Evolutionary conservation across 192 early-diverging fungal species (phyloP).

Genomic region (Backusella liffmaniae): DNA sequence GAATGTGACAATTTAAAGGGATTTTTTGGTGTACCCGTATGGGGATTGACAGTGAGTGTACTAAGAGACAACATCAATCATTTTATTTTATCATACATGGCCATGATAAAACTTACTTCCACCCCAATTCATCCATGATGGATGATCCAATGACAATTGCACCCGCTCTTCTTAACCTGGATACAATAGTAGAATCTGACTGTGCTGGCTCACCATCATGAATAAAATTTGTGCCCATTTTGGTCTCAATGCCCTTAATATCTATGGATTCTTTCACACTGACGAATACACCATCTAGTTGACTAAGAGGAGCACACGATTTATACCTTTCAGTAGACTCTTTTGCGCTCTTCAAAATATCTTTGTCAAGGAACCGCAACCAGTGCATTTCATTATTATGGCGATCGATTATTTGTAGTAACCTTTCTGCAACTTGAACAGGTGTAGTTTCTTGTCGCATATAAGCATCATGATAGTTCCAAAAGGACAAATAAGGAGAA

Average conservation of each 20-base stretch:
- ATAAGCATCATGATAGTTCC: slow-evolving; percentile 48
- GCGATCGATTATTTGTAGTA: slow-evolving; percentile 22
- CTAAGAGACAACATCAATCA: slow-evolving; percentile 6
- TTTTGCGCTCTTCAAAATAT: slow-evolving; percentile 48
- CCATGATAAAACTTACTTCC: slow-evolving; percentile 30
- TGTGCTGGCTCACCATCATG: slow-evolving; percentile 43
- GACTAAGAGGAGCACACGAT: slow-evolving; percentile 44
- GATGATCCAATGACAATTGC: slow-evolving; percentile 68
- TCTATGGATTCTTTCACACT: slow-evolving; percentile 75
- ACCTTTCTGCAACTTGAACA: slow-evolving; percentile 34
- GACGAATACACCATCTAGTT: slow-evolving; percentile 78
- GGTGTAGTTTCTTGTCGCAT: slow-evolving; percentile 33
- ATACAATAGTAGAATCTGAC: slow-evolving; percentile 50
- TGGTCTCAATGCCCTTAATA: slow-evolving; percentile 48
- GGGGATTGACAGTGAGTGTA: slow-evolving; percentile 61
- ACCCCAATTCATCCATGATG: slow-evolving; percentile 76
- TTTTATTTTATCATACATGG: neutral
- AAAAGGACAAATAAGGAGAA: slow-evolving; percentile 34
- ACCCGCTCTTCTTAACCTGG: slow-evolving; percentile 52
- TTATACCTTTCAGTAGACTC: slow-evolving; percentile 58
- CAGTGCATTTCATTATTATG: slow-evolving; percentile 19
- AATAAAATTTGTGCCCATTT: slow-evolving; percentile 62
- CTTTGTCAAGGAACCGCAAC: slow-evolving; percentile 26
- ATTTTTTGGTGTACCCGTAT: slow-evolving; percentile 58
- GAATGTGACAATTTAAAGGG: slow-evolving; percentile 58